Base-by-base conservation (phyloP, 805 yeast species). In the Nakazawaea laoshanensis region DNA sequence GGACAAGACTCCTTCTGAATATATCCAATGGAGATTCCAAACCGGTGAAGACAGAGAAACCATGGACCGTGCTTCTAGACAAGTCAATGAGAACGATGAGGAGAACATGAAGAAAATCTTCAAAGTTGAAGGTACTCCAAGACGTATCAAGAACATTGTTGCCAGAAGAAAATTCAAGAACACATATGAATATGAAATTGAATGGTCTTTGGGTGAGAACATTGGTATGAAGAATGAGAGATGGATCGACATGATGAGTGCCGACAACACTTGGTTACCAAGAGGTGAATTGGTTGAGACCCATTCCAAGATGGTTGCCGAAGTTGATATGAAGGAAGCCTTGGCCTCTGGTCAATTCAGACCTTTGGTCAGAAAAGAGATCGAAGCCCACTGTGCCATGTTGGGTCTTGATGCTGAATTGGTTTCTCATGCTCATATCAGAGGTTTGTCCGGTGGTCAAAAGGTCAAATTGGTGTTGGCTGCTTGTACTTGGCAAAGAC, bases 21-120 rank as follows among this genome's bases (percentile, higher is more conserved):
- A 92, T 76, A 92, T 92, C 56, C 98, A 92, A 76, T 92, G 98
- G 98, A 92, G 98, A 82, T 92, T 89, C 96, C 98, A 92, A 77
- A 92, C 98, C 63, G 98, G 98, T 88, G 98, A 92, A 77, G 98
- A 92, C 71, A 87, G 98, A 76, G 98, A 92, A 77, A 92, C 98
- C 70, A 92, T 92, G 98, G 98, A 92, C 77, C 85, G 97, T 76
- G 98, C 97, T 64, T 86, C 94, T 67, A 86, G 98, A 77, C 89
- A 81, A 66, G 87, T 92, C 65, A 87, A 83, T 62, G 98, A 92
- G 74, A 70, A 74, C 54, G 98, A 92, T 71, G 96, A 88, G 76
- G 76, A 80, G 67, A 85, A 94, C 62, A 92, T 92, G 98, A 87
- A 92, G 88, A 92, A 89, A 78, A 82, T 92, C 71, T 92, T 87